A percentile compares a stretch with the other conserved stretches of the same genome.
Conservation (phyloP, 257 asterid genomes). For the Verbena officinalis region DNA sequence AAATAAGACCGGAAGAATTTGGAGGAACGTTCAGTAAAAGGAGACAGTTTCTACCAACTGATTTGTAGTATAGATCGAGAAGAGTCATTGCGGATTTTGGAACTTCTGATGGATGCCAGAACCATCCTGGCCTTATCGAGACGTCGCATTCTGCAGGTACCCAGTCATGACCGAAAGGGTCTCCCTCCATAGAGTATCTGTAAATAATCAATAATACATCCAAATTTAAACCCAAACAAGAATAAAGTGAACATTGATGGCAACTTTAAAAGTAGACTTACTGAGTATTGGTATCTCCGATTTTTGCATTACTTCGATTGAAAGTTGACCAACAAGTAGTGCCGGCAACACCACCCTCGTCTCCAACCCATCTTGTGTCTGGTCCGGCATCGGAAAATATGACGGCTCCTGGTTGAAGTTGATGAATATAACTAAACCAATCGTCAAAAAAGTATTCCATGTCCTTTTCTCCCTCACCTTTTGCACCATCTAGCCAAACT, state of each 20-base stretch:
- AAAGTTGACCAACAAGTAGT: conserved; percentile 94
- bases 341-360: conserved; percentile 78
- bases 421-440: conserved; percentile 88
- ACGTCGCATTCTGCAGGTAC: conserved; percentile 94
- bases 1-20: conserved; percentile 90
- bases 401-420: conserved; percentile 76
- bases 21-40: conserved; percentile 90
- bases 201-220: not conserved
- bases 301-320: conserved; percentile 57
- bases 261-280: conserved; percentile 41
- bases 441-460: conserved; percentile 92
- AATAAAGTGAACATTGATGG: not conserved
- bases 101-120: conserved; percentile 85
- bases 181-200: conserved; percentile 79
- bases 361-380: conserved; percentile 92
- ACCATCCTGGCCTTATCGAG: conserved; percentile 94
- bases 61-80: conserved; percentile 87
- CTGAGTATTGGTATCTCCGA: conserved; percentile 63
- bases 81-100: conserved; percentile 82
- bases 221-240: not conserved
- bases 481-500: conserved; percentile 88
- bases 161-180: conserved; percentile 88
- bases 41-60: conserved; percentile 89
- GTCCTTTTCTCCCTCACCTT: conserved; percentile 85
- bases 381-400: conserved; percentile 95